Conservation (phyloP, 257 asterid genomes). For the Schizonepeta tenuifolia region DNA sequence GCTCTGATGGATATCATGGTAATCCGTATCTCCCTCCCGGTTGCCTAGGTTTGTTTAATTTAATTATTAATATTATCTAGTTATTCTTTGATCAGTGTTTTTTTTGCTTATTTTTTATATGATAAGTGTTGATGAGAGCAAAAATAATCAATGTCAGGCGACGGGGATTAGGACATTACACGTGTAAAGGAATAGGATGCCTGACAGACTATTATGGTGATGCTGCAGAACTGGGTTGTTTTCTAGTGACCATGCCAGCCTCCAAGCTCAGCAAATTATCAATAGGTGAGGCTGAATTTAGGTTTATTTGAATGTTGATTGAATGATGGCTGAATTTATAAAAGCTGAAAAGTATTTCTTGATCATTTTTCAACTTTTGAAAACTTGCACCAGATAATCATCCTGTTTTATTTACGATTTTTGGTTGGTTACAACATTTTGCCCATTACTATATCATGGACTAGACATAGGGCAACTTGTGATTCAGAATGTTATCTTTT, state of each 20-base stretch:
- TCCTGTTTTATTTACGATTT: background rate
- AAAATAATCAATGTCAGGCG: constrained; percentile 31
- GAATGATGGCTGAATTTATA: background rate
- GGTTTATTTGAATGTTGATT: background rate
- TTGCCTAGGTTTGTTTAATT: constrained; percentile 33
- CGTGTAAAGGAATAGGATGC: constrained; percentile 30
- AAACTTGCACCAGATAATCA: background rate
- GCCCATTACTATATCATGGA: too few relatives aligned
- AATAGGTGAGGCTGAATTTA: constrained; percentile 19
- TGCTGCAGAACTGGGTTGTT: constrained; percentile 26
- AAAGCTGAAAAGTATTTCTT: background rate
- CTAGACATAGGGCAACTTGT: background rate
- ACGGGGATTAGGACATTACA: constrained; percentile 32
- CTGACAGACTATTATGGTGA: constrained; percentile 22
- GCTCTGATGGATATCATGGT: constrained; percentile 34
- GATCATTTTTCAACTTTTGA: background rate
- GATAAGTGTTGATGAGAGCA: constrained; percentile 37
- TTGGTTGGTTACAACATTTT: background rate
- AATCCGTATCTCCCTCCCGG: constrained; percentile 40
- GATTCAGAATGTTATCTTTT: background rate
- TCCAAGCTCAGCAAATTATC: constrained; percentile 25
- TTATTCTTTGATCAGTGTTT: background rate
- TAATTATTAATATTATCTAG: background rate
- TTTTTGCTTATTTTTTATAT: background rate
- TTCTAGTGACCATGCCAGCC: constrained; percentile 1